Evolutionary conservation across 345 rosid genomes (phyloP).

Genomic region (Eucalyptus grandis): DNA sequence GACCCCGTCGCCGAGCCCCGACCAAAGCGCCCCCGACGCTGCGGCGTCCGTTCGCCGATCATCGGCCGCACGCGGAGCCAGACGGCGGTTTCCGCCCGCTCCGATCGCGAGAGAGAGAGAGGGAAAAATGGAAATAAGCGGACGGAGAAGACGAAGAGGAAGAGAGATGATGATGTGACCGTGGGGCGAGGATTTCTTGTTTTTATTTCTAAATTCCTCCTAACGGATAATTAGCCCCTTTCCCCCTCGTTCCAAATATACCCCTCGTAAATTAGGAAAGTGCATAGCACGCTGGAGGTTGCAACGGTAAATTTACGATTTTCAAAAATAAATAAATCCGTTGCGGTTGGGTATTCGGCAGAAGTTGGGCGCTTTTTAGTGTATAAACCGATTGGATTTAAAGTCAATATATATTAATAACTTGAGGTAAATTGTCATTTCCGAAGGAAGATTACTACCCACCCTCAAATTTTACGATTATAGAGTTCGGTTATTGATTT

Average conservation of each 20-base stretch:
- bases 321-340: neutral
- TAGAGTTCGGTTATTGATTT: neutral
- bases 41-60: neutral
- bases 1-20: neutral
- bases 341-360: neutral
- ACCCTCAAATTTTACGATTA: too few relatives aligned
- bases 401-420: too few relatives aligned
- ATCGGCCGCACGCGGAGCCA: neutral
- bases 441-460: neutral
- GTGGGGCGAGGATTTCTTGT: neutral
- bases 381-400: too few relatives aligned
- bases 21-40: neutral
- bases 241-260: neutral
- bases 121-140: neutral
- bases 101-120: neutral
- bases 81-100: neutral
- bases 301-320: neutral
- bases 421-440: too few relatives aligned
- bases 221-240: neutral
- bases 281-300: neutral
- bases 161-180: neutral
- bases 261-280: neutral
- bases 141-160: neutral
- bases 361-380: neutral
- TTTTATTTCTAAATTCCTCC: neutral